Conservation (phyloP, 257 asterid species). For the Linderniella brevidens region DNA sequence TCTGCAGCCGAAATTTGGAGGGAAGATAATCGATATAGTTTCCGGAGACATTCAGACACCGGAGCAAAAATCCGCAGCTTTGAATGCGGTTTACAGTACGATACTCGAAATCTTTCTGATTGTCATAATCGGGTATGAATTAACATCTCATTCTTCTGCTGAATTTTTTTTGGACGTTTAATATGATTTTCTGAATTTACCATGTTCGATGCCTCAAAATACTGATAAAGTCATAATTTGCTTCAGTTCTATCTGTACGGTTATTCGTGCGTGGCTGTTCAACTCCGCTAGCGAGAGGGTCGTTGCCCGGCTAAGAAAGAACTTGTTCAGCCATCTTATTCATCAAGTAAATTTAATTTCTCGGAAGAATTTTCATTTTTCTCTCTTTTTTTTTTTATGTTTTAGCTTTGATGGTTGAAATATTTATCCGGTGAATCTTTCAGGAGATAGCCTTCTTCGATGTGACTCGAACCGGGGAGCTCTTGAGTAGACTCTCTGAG, state of each 20-base stretch:
- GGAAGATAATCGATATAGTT: constrained; percentile 60
- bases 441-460: constrained; percentile 87
- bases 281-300: constrained; percentile 73
- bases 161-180: neutral
- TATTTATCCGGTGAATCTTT: neutral
- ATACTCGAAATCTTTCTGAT: constrained; percentile 38
- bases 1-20: constrained; percentile 69
- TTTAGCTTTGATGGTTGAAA: neutral
- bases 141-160: neutral
- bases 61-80: constrained; percentile 53
- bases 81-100: constrained; percentile 42
- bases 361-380: constrained; percentile 1
- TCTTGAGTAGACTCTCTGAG: constrained; percentile 83
- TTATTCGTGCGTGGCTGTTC: constrained; percentile 65
- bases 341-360: constrained; percentile 37
- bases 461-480: constrained; percentile 87
- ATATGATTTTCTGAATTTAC: neutral
- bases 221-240: constrained; percentile 12
- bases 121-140: constrained; percentile 49
- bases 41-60: constrained; percentile 45
- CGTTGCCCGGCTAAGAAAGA: constrained; percentile 46
- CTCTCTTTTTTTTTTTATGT: neutral
- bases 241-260: constrained; percentile 56
- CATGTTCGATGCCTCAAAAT: neutral
- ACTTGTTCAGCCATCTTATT: constrained; percentile 55